These are phyloP conservation scores for Botrytis fragariae DNA, from an alignment of 2,329 filamentous ascomycete genomes.

Conservation along the genomic window DNA sequence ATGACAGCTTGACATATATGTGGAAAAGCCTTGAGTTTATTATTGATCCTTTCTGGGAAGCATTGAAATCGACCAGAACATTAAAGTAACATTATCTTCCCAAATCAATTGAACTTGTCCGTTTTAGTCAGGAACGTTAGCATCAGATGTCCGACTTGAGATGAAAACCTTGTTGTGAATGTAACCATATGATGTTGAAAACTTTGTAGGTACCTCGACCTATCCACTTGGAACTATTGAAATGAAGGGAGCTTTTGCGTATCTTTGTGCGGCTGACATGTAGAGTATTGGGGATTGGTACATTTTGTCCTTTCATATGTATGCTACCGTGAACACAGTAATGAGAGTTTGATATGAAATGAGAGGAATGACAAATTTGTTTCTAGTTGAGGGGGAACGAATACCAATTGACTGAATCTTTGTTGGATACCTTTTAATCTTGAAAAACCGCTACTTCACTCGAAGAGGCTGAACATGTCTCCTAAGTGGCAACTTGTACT, in stretches of 20 bases:
- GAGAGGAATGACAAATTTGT: background rate
- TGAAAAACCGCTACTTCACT: background rate
- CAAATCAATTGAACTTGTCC: background rate
- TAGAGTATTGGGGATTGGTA: background rate
- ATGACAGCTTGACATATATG: background rate
- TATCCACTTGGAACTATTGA: constrained; percentile 17
- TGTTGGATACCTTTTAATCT: too few relatives aligned
- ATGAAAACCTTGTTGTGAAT: constrained; percentile 5
- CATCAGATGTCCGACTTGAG: constrained; percentile 14
- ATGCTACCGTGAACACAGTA: background rate
- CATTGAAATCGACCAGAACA: background rate
- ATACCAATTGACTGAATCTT: background rate
- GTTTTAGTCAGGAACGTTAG: background rate
- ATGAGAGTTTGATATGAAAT: background rate
- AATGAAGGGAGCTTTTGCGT: constrained; percentile 8
- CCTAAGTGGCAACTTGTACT: background rate
- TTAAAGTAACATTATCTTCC: background rate
- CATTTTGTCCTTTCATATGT: background rate
- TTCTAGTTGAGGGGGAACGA: background rate
- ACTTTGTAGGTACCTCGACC: background rate
- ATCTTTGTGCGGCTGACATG: constrained; percentile 5
- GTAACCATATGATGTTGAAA: constrained; percentile 4
- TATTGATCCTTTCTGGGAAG: background rate
- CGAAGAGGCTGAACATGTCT: background rate
- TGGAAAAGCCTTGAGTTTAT: background rate